These are phyloP conservation scores for Puccinia polysora DNA, from an alignment of 1,284 basidiomycete species.

Conservation along the genomic window DNA sequence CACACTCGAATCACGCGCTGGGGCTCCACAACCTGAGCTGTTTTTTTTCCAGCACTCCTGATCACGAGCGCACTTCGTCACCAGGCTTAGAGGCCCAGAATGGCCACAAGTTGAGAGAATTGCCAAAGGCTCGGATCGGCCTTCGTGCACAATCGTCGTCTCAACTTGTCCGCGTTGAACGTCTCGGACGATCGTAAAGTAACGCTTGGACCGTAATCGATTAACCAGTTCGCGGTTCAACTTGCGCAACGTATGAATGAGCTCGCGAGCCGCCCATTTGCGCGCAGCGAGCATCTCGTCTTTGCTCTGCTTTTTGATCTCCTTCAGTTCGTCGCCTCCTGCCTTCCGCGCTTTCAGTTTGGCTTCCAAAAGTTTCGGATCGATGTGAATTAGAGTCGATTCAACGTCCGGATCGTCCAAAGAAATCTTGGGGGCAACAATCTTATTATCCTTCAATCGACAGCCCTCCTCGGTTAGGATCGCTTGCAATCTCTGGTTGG, in stretches of 20 bases:
- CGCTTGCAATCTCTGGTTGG: constrained; percentile 33
- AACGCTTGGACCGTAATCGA: constrained; percentile 77
- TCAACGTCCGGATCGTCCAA: constrained; percentile 42
- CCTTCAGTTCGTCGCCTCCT: constrained; percentile 52
- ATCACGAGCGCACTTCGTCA: constrained; percentile 65
- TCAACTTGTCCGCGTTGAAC: constrained; percentile 61
- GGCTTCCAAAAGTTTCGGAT: constrained; percentile 31
- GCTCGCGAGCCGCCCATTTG: constrained; percentile 76
- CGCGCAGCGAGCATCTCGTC: constrained; percentile 56
- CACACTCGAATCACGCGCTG: constrained; percentile 69
- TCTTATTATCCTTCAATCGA: constrained; percentile 23
- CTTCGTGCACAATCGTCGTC: constrained; percentile 52
- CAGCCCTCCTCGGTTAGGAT: constrained; percentile 42
- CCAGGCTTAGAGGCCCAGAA: constrained; percentile 70
- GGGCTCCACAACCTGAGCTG: constrained; percentile 65
- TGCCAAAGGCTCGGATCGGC: constrained; percentile 67
- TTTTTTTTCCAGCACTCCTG: constrained; percentile 70
- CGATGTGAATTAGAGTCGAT: constrained; percentile 34
- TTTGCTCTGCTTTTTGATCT: constrained; percentile 47
- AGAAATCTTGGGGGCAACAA: constrained; percentile 41
- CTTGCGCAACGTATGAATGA: constrained; percentile 75
- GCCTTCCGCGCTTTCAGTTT: constrained; percentile 54
- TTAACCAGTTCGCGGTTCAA: constrained; percentile 81
- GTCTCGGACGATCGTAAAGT: constrained; percentile 82
- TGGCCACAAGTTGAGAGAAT: constrained; percentile 87